phyloP scores from a whole-genome alignment of 495 filamentous ascomycete genomes.

The Paragyromitra xinjiangensis region DNA sequence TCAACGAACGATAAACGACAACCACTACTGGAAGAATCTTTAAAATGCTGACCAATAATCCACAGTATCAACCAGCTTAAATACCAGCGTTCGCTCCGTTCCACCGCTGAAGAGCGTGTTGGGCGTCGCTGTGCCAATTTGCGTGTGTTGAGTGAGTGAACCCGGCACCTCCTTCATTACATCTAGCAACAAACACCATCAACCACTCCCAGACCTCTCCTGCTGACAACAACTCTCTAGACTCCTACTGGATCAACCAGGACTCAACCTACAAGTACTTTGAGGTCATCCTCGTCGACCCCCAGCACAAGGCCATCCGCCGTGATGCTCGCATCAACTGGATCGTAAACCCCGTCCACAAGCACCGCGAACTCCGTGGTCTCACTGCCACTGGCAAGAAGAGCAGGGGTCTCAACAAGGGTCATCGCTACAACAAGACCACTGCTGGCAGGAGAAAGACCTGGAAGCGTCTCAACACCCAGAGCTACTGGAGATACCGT shows the following conservation, averaged over 20 bases:
- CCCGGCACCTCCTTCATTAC: background rate
- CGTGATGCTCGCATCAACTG: slow-evolving; percentile 99
- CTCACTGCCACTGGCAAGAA: slow-evolving; percentile 99
- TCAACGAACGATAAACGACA: slow-evolving; percentile 36
- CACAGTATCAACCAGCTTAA: slow-evolving; percentile 97
- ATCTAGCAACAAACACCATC: background rate
- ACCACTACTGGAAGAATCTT: slow-evolving; percentile 20
- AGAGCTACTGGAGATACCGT: slow-evolving; percentile 75
- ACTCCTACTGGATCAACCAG: slow-evolving; percentile 99
- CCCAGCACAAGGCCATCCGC: slow-evolving; percentile 99
- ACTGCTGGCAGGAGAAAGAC: slow-evolving; percentile 93
- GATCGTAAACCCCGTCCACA: slow-evolving; percentile 99
- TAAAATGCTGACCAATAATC: slow-evolving; percentile 40
- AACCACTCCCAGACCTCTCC: background rate
- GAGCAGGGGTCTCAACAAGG: slow-evolving; percentile 97
- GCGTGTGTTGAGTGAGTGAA: slow-evolving; percentile 76
- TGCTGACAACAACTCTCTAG: slow-evolving; percentile 26
- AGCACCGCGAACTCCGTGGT: slow-evolving; percentile 97
- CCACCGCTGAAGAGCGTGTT: slow-evolving; percentile 99
- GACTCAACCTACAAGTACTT: slow-evolving; percentile 99
- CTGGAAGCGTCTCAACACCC: slow-evolving; percentile 99
- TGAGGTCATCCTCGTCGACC: slow-evolving; percentile 99
- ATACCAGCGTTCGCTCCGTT: slow-evolving; percentile 97
- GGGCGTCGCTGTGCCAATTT: slow-evolving; percentile 98
- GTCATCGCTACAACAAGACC: slow-evolving; percentile 98